Evolutionary conservation across 768 basidiomycete genomes (phyloP).

Genomic region (Lactarius pseudohatsudake): DNA sequence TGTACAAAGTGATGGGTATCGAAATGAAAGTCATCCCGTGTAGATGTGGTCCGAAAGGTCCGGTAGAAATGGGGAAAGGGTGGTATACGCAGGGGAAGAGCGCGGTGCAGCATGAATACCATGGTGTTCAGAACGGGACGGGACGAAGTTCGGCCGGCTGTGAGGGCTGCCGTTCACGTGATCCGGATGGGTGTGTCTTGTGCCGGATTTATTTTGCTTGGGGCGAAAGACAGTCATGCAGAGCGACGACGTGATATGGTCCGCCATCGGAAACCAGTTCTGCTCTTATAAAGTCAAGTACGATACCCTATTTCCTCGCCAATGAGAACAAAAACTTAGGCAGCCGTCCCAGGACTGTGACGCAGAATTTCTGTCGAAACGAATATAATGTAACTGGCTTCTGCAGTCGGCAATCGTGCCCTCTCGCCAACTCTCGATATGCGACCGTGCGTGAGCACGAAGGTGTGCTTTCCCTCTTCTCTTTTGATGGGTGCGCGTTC

Average conservation of each 20-base stretch:
- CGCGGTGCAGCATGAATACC: constrained; percentile 10
- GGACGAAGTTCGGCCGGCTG: not conserved
- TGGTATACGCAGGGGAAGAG: constrained; percentile 13
- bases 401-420: constrained; percentile 93
- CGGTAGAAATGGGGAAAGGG: constrained; percentile 8
- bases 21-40: constrained; percentile 67
- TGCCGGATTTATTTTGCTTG: not conserved
- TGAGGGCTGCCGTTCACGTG: constrained; percentile 12
- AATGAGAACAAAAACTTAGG: constrained; percentile 21
- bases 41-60: constrained; percentile 18
- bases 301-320: constrained; percentile 35
- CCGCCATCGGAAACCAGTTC: constrained; percentile 89
- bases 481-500: constrained; percentile 8
- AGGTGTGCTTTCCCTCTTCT: constrained; percentile 48
- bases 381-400: constrained; percentile 98
- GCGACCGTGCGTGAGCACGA: constrained; percentile 98
- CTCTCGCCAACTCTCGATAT: constrained; percentile 95
- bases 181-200: not conserved
- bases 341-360: constrained; percentile 63
- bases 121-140: not conserved
- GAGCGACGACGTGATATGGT: constrained; percentile 99
- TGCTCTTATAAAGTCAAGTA: constrained; percentile 99
- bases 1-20: constrained; percentile 96
- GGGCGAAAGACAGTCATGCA: constrained; percentile 51
- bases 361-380: constrained; percentile 98